A percentile compares a stretch with the other conserved stretches of the same genome.
Evolutionary conservation across 2,329 filamentous ascomycete genomes (phyloP).

Genomic region (Exophiala sideris): DNA sequence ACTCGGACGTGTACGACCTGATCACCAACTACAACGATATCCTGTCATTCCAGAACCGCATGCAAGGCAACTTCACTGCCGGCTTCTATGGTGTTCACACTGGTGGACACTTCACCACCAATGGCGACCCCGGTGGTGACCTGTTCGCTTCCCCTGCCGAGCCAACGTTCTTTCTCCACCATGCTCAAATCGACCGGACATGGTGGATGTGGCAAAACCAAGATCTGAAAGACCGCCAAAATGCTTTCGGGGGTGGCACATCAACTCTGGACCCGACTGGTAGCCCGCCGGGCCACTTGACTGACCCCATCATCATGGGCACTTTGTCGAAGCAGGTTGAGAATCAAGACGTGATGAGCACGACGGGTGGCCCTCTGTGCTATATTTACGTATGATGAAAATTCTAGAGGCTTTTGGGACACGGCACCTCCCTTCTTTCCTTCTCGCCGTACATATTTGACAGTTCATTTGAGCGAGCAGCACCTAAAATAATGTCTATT

Average conservation of each 20-base stretch:
- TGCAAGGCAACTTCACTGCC: slow-evolving; percentile 18
- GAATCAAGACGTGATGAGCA: slow-evolving; percentile 22
- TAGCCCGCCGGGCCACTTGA: slow-evolving; percentile 21
- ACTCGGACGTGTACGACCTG: slow-evolving; percentile 19
- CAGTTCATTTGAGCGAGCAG: too few relatives aligned
- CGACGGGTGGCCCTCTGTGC: slow-evolving; percentile 25
- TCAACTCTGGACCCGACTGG: slow-evolving; percentile 17
- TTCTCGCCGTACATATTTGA: neutral
- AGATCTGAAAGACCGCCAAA: slow-evolving; percentile 17
- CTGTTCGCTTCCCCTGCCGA: slow-evolving; percentile 22
- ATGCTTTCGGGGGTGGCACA: slow-evolving; percentile 18
- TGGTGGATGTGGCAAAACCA: slow-evolving; percentile 25
- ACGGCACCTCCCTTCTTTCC: neutral
- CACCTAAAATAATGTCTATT: neutral
- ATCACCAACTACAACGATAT: slow-evolving; percentile 20
- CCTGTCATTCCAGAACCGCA: slow-evolving; percentile 19
- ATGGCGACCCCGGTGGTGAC: slow-evolving; percentile 24
- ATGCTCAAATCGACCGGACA: slow-evolving; percentile 22
- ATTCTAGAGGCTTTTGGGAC: neutral
- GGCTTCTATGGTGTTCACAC: slow-evolving; percentile 24
- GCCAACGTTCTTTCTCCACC: slow-evolving; percentile 24
- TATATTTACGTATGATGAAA: slow-evolving; percentile 24
- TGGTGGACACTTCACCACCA: slow-evolving; percentile 24
- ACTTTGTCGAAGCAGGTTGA: slow-evolving; percentile 7
- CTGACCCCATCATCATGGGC: slow-evolving; percentile 19